A percentile compares a stretch with the other conserved stretches of the same genome.
Evolutionary conservation across 345 rosid genomes (phyloP).

Genomic region (Citrus maxima): DNA sequence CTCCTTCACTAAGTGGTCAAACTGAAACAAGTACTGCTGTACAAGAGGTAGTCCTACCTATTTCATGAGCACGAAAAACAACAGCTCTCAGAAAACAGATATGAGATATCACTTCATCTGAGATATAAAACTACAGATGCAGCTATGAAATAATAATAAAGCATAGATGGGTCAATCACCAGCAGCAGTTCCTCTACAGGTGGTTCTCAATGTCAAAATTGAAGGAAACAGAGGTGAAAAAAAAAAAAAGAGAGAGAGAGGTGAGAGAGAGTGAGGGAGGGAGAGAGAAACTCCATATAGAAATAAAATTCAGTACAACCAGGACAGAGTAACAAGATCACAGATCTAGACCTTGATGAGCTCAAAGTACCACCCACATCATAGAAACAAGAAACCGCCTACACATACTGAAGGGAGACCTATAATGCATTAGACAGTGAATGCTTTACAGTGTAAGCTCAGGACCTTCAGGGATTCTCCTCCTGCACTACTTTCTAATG

Average conservation of each 20-base stretch:
- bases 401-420: neutral
- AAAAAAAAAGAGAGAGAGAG: too few species aligned
- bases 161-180: neutral
- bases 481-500: neutral
- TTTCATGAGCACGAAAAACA: slow-evolving; percentile 12
- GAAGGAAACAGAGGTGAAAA: too few species aligned
- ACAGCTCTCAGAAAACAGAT: neutral
- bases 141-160: neutral
- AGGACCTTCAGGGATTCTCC: neutral
- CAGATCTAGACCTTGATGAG: neutral
- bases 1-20: slow-evolving; percentile 74
- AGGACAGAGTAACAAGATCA: neutral
- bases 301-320: neutral
- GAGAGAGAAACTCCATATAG: neutral
- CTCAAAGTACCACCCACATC: neutral
- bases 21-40: slow-evolving; percentile 79
- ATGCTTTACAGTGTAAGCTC: neutral
- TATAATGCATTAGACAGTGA: neutral
- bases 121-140: neutral
- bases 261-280: neutral
- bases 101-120: neutral
- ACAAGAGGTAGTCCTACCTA: slow-evolving; percentile 96
- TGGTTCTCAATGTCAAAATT: neutral
- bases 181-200: neutral
- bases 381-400: neutral